Evolutionary conservation across 1,284 basidiomycete genomes (phyloP).

Genomic region (Taiwanofungus camphoratus): DNA sequence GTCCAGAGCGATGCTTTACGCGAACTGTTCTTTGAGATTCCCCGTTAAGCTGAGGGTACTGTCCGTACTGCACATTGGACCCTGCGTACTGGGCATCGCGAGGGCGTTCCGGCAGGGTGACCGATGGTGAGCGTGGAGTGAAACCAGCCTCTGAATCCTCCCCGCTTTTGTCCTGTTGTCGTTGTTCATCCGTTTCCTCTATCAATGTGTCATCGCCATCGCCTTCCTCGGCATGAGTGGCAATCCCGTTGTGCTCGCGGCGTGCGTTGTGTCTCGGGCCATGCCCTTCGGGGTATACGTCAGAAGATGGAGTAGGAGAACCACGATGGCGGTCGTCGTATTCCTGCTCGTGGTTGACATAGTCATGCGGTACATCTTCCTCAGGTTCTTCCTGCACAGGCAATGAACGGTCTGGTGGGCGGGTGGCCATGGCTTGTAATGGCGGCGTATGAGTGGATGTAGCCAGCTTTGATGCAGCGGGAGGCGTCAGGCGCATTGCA

Average conservation of each 20-base stretch:
- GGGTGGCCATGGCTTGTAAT: slow-evolving; percentile 44
- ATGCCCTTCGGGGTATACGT: slow-evolving; percentile 45
- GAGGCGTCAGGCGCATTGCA: slow-evolving; percentile 35
- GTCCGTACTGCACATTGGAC: slow-evolving; percentile 17
- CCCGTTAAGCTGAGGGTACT: slow-evolving; percentile 17
- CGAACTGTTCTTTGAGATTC: slow-evolving; percentile 29
- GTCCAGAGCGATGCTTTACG: slow-evolving; percentile 38
- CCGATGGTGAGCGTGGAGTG: slow-evolving; percentile 68
- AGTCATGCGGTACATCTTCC: slow-evolving; percentile 44
- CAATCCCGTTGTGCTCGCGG: slow-evolving; percentile 10
- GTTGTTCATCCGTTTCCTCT: slow-evolving; percentile 35
- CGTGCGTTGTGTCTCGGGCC: slow-evolving; percentile 29
- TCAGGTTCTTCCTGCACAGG: slow-evolving; percentile 75
- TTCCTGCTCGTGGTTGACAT: slow-evolving; percentile 24
- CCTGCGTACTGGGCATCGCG: slow-evolving; percentile 21
- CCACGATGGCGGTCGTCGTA: slow-evolving; percentile 30
- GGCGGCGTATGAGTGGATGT: slow-evolving; percentile 51
- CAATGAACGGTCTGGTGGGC: slow-evolving; percentile 67
- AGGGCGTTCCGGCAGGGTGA: slow-evolving; percentile 43
- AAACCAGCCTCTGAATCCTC: slow-evolving; percentile 39
- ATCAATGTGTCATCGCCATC: slow-evolving; percentile 47
- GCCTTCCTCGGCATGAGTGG: slow-evolving; percentile 18
- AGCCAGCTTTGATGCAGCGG: slow-evolving; percentile 32
- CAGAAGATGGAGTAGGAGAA: slow-evolving; percentile 54
- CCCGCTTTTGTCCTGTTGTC: slow-evolving; percentile 25